Base-by-base conservation (phyloP, 257 asterid species). In the Galeopsis tetrahit region DNA sequence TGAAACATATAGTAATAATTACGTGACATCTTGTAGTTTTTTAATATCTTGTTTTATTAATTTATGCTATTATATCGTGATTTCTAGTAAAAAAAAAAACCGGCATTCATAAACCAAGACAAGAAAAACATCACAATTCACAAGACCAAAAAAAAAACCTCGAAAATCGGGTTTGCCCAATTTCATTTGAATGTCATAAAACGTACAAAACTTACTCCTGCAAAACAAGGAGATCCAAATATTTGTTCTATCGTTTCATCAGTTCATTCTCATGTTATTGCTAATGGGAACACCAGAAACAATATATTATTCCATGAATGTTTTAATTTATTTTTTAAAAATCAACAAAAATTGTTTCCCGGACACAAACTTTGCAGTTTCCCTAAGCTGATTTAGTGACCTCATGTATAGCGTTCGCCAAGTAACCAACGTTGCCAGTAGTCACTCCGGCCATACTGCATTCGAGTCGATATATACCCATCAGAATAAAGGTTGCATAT, bases 361-460 rank as follows among this genome's bases (percentile, higher is more conserved):
- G 15, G 35, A 46, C 46, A 31, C n/a, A n/a, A 39, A 39, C 57
- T 58, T 53, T 42, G 63, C 42, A 33, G 48, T 31, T 78, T 66
- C 35, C 74, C 80, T 87, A 90, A 53, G 80, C 79, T 34, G 89
- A 87, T 79, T 86, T 91, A 31, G 98, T 88, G 78, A 91, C 96
- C 73, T 88, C 90, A 68, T 94, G 95, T 64, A 94, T 89, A 42
- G 98, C 97, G 60, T 85, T 88, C 32, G 98, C 96, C 95, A 91
- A 80, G 84, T 89, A 91, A 60, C 91, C 91, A 55, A 94, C 91
- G 52, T 94, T 94, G 75, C 95, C 97, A 10, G 96, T 74, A 40
- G 96, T 94, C 67, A 94, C 96, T 84, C 98, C 98, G 38, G 98
- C 98, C 98, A 94, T 94, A 76, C 98, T 93, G 95, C 53, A 68